These are phyloP conservation scores for Strobilomyces echinocephalus DNA, from an alignment of 768 basidiomycete species.

Conservation along the genomic window DNA sequence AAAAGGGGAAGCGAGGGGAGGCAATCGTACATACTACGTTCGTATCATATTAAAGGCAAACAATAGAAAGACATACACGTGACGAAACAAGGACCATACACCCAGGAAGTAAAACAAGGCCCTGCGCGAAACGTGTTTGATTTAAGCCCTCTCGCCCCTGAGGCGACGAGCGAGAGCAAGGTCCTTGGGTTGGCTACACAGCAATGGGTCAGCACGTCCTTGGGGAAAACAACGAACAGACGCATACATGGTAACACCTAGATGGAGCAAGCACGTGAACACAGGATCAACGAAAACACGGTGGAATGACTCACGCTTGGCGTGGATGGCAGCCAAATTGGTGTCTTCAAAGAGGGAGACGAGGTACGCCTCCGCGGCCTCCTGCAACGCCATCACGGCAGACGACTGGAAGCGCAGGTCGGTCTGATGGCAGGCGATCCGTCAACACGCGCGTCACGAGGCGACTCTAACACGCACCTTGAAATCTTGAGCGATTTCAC, in stretches of 20 bases:
- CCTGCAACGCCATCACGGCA: constrained; percentile 90
- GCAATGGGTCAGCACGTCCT: constrained; percentile 13
- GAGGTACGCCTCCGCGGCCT: constrained; percentile 87
- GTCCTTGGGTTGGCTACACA: constrained; percentile 76
- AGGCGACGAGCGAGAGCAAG: constrained; percentile 83
- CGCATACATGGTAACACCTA: constrained; percentile 56
- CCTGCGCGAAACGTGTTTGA: background rate
- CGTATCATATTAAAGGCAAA: constrained; percentile 24
- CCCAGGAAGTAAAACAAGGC: background rate
- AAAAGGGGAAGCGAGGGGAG: constrained; percentile 1
- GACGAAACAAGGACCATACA: constrained; percentile 9
- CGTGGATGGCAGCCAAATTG: constrained; percentile 88
- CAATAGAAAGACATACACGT: constrained; percentile 13
- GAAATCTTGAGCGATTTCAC: constrained; percentile 96
- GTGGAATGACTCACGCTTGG: constrained; percentile 52
- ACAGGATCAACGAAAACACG: background rate
- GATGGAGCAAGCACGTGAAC: constrained; percentile 11
- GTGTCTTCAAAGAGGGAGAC: constrained; percentile 86
- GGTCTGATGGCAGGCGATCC: constrained; percentile 43
- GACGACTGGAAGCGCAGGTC: constrained; percentile 95
- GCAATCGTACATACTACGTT: constrained; percentile 30
- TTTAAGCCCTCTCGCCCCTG: constrained; percentile 78
- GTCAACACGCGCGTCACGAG: background rate
- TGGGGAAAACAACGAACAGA: background rate
- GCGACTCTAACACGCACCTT: constrained; percentile 50